Evolutionary conservation across 352 stramenopile species (phyloP), one percentile per base, ranked within the genome.

Genomic region (Phytophthora agathidicida): DNA sequence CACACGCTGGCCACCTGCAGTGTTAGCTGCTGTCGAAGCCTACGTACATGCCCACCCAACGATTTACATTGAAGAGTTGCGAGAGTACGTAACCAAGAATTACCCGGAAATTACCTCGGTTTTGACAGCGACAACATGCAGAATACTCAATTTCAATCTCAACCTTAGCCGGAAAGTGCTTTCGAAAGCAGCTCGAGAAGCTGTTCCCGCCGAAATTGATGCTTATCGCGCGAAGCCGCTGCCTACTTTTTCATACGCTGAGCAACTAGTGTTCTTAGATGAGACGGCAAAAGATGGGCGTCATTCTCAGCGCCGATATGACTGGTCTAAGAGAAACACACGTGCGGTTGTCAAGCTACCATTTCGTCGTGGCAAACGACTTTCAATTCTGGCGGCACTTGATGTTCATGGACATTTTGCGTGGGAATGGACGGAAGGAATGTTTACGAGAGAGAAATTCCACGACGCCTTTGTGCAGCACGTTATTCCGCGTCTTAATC

Each of bases 401-500:
- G 42, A 53, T 31, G 24, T 41, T 14, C 33, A 53, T 13, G 35
- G 19, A 0, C n/a, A 30, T 36, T 49, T 50, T 33, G 53, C 1
- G 6, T 62, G 42, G 53, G 42, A 35, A 20, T 47, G 7, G 7
- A 64, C 44, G 5, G 42, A 51, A 24, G 24, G 20, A 7, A 42
- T 28, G 3, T 42, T 51, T n/a, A 97, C 89, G 60, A 94, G 96
- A 68, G 89, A 84, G 63, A 74, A 85, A 9, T 84, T 97, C 23
- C 93, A 96, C 55, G 54, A 75, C 41, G 73, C 80, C n/a, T 97
- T 98, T 60, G 59, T 59, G 11, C 28, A 43, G 23, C 17, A 75
- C 22, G 63, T 65, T 26, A 84, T 51, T 3, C 28, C 98, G 58
- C 94, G 73, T 68, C 95, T 98, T 79, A 91, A 95, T 50, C 74